phyloP scores from a whole-genome alignment of 805 yeast genomes.

The Grigorovia yakushimaensis region DNA sequence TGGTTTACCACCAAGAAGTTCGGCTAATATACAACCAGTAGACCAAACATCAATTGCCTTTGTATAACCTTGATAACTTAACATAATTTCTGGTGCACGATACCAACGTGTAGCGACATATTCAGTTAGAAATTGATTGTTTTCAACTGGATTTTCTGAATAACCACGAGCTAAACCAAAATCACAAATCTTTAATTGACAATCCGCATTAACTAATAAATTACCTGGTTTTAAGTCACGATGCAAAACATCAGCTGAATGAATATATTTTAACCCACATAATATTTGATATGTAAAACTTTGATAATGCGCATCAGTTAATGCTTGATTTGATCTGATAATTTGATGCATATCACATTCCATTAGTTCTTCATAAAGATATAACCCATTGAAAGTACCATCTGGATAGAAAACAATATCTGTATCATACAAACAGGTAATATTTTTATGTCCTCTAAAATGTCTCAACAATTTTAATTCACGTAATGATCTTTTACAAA shows the following conservation, averaged over 20 bases:
- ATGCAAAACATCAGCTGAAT: conserved; percentile 86
- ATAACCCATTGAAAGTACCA: conserved; percentile 77
- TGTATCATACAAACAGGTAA: conserved; percentile 88
- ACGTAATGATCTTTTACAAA: conserved; percentile 84
- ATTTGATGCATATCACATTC: conserved; percentile 98
- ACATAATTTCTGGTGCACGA: conserved; percentile 96
- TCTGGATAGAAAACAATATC: conserved; percentile 67
- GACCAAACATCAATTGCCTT: conserved; percentile 98
- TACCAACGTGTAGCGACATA: conserved; percentile 99
- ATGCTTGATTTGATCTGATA: conserved; percentile 83
- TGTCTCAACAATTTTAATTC: conserved; percentile 85
- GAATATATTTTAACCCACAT: conserved; percentile 84
- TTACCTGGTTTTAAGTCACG: conserved; percentile 94
- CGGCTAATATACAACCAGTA: conserved; percentile 94
- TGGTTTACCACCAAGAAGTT: conserved; percentile 82
- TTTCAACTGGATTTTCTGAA: conserved; percentile 68
- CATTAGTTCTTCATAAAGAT: conserved; percentile 92
- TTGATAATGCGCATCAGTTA: conserved; percentile 93
- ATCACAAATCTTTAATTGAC: conserved; percentile 93
- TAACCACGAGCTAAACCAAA: conserved; percentile 94
- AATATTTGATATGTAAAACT: conserved; percentile 84
- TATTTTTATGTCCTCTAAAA: conserved; percentile 92
- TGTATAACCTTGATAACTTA: conserved; percentile 87
- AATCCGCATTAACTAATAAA: conserved; percentile 85
- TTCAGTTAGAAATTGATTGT: conserved; percentile 91